These are phyloP conservation scores for Suillus plorans DNA, from an alignment of 768 basidiomycete genomes.

Conservation along the genomic window DNA sequence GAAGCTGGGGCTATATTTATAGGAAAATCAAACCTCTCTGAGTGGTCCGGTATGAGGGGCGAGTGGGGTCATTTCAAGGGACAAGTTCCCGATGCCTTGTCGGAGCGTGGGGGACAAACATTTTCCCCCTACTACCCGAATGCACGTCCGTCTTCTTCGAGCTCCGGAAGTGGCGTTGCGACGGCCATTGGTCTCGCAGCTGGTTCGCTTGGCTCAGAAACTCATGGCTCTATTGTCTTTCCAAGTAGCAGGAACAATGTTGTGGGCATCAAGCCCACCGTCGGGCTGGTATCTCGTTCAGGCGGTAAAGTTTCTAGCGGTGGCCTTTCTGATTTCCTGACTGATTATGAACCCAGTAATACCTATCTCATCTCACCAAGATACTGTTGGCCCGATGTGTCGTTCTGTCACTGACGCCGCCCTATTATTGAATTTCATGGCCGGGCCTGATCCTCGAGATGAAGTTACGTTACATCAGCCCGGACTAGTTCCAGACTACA, in stretches of 20 bases:
- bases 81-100: conserved; percentile 41
- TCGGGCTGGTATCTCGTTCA: conserved; percentile 39
- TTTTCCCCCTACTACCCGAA: conserved; percentile 41
- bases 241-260: conserved; percentile 43
- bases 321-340: neutral
- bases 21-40: conserved; percentile 45
- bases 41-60: conserved; percentile 41
- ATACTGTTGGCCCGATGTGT: conserved; percentile 58
- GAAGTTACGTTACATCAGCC: conserved; percentile 54
- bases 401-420: conserved; percentile 57
- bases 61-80: neutral
- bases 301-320: conserved; percentile 25
- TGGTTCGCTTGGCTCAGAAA: conserved; percentile 46
- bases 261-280: conserved; percentile 41
- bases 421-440: conserved; percentile 50
- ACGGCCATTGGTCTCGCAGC: conserved; percentile 43
- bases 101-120: conserved; percentile 44
- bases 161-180: conserved; percentile 42
- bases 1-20: conserved; percentile 28
- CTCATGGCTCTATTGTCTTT: conserved; percentile 45
- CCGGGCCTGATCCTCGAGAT: conserved; percentile 53
- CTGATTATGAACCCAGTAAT: conserved; percentile 38
- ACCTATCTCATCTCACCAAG: conserved; percentile 57
- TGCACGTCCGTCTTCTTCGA: conserved; percentile 41
- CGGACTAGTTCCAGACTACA: conserved; percentile 50